phyloP scores from a whole-genome alignment of 1,284 basidiomycete species.

The Ceratobasidium papillatum region DNA sequence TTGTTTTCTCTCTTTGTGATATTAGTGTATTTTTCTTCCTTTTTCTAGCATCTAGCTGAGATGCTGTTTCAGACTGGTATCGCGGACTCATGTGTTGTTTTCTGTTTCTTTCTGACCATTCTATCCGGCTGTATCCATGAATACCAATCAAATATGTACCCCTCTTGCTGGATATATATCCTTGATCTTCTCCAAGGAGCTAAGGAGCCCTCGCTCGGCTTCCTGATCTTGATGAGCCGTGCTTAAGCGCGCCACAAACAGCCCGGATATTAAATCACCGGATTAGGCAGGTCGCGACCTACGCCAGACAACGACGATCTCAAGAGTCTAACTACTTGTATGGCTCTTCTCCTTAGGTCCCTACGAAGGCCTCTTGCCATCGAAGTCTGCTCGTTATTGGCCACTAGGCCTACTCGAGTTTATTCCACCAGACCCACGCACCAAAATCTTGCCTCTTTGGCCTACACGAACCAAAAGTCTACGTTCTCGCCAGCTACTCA shows the following conservation, averaged over 20 bases:
- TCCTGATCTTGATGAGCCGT: background rate
- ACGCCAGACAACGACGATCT: background rate
- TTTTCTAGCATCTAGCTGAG: background rate
- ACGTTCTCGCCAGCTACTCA: conserved; percentile 19
- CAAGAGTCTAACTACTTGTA: background rate
- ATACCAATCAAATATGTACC: background rate
- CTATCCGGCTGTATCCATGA: background rate
- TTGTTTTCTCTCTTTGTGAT: conserved; percentile 5
- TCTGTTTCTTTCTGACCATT: background rate
- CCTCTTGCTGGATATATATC: background rate
- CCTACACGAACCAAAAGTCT: background rate
- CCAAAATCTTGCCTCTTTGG: conserved; percentile 3
- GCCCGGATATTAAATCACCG: background rate
- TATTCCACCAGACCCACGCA: background rate
- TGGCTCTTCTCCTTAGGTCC: background rate
- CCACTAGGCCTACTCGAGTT: background rate
- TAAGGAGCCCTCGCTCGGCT: background rate
- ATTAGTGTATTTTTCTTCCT: conserved; percentile 19
- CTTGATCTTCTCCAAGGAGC: background rate
- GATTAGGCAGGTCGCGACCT: background rate
- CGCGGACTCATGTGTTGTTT: background rate
- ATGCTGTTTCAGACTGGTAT: conserved; percentile 1
- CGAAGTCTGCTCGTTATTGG: background rate
- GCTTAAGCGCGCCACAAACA: background rate
- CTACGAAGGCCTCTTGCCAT: background rate